Evolutionary conservation across 495 filamentous ascomycete species (phyloP).

Genomic region (Aspergillus indologenus): DNA sequence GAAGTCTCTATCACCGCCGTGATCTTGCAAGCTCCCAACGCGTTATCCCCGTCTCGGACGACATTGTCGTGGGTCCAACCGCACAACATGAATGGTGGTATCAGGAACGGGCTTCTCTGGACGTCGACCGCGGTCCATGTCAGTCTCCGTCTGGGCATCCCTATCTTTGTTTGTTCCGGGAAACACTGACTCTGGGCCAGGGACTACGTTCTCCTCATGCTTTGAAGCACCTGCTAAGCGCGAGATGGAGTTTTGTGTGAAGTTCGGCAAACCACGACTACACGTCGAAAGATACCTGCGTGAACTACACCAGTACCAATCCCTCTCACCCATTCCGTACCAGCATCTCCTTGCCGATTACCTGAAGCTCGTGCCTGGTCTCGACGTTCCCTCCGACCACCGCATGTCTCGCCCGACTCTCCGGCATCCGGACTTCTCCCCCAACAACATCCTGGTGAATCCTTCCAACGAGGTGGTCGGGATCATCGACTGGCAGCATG

Average conservation of each 20-base stretch:
- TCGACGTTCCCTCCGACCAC: constrained; percentile 19
- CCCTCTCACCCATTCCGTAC: constrained; percentile 15
- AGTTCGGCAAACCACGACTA: constrained; percentile 25
- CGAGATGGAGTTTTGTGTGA: constrained; percentile 23
- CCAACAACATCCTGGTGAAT: constrained; percentile 30
- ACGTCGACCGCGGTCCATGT: constrained; percentile 36
- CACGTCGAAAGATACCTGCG: constrained; percentile 27
- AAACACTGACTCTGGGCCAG: constrained; percentile 2
- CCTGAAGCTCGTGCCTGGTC: constrained; percentile 21
- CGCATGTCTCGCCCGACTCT: constrained; percentile 23
- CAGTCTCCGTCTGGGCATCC: constrained; percentile 5
- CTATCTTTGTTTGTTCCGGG: neutral
- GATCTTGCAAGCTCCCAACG: constrained; percentile 21
- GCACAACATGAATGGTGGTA: constrained; percentile 32
- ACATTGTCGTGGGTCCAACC: constrained; percentile 18
- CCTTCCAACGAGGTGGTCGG: constrained; percentile 26
- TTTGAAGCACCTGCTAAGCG: constrained; percentile 29
- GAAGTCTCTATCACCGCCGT: constrained; percentile 33
- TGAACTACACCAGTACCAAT: constrained; percentile 21
- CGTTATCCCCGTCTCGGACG: constrained; percentile 8
- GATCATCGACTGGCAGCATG: constrained; percentile 37
- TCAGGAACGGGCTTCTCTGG: constrained; percentile 19
- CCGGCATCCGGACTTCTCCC: constrained; percentile 26
- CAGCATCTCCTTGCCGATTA: constrained; percentile 20
- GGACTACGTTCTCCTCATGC: constrained; percentile 18